A percentile compares a stretch with the other conserved stretches of the same genome.
Conservation (phyloP, 1,284 basidiomycete species). For the Paramarasmius palmivorus region DNA sequence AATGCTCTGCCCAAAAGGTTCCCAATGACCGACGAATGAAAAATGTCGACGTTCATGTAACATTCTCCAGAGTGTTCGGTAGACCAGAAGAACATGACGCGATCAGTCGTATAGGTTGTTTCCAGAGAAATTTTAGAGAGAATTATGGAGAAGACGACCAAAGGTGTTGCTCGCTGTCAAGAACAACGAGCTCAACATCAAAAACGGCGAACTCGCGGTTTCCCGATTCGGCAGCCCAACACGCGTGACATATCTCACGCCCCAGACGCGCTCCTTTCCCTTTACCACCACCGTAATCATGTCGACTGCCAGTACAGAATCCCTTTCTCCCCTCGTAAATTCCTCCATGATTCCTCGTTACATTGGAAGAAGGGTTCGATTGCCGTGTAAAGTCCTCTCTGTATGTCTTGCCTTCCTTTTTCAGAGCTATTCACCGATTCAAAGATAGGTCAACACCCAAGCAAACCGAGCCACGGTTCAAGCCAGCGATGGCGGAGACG, state of each 20-base stretch:
- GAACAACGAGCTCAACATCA: too few species aligned
- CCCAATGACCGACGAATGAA: too few species aligned
- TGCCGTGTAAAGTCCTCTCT: slow-evolving; percentile 67
- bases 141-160: too few species aligned
- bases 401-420: background rate
- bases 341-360: slow-evolving; percentile 57
- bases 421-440: slow-evolving; percentile 5
- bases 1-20: too few species aligned
- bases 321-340: slow-evolving; percentile 70
- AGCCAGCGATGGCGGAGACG: slow-evolving; percentile 72
- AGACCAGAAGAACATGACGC: too few species aligned
- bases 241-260: slow-evolving; percentile 5
- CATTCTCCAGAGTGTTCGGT: too few species aligned
- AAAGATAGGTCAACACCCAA: slow-evolving; percentile 40
- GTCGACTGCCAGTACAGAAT: slow-evolving; percentile 36
- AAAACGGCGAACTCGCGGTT: too few species aligned
- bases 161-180: too few species aligned
- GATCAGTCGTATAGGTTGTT: too few species aligned
- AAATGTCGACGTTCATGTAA: too few species aligned
- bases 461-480: slow-evolving; percentile 63
- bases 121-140: too few species aligned
- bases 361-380: slow-evolving; percentile 62
- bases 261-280: background rate
- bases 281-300: slow-evolving; percentile 15
- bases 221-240: too few species aligned